Base-by-base conservation (phyloP, 176 grass and related monocot species). In the Dendrocalamus sinicus region DNA sequence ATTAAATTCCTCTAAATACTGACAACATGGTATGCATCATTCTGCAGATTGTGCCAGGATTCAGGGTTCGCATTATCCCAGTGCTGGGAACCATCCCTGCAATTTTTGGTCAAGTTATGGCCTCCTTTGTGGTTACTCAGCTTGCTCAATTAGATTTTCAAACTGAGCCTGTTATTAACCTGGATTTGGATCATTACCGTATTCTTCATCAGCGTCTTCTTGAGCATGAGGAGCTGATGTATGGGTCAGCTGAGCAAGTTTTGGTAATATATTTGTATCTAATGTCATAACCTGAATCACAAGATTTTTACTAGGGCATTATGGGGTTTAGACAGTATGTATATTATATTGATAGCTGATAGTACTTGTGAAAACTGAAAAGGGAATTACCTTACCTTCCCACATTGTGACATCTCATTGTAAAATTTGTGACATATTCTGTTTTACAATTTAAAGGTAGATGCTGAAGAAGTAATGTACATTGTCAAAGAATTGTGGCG, bases 101-200 rank as follows among this genome's bases (percentile, higher is more conserved):
- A 88, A 96, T 98, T 85, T 94, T 98, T 80, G 93, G 96, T 73
- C 96, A 98, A 84, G 84, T 98, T 82, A 96, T 98, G 96, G 93
- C 96, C 6, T 94, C 96, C 15, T 95, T 94, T 81, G 91, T 98
- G 81, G 16, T 84, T 77, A 98, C 93, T 81, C 90, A 91, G 45
- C 83, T 95, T 69, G 86, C 96, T 32, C 73, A 89, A 39, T 85
- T 98, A 46, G 70, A 83, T 72, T 81, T 98, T 71, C 93, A 96
- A 85, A 95, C 88, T 72, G 96, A 98, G 60, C 96, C 93, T 62
- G 82, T 96, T 69, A 90, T 96, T 78, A 98, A 94, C 86, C 80
- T 98, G 72, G 96, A 98, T 98, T 86, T 94, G 86, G 93, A 98
- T 87, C 96, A 98, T 84, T 98, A 96, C 88, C 84, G 75, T 30